Conservation (phyloP, 2,329 filamentous ascomycete genomes). For the Lachnellula cervina region DNA sequence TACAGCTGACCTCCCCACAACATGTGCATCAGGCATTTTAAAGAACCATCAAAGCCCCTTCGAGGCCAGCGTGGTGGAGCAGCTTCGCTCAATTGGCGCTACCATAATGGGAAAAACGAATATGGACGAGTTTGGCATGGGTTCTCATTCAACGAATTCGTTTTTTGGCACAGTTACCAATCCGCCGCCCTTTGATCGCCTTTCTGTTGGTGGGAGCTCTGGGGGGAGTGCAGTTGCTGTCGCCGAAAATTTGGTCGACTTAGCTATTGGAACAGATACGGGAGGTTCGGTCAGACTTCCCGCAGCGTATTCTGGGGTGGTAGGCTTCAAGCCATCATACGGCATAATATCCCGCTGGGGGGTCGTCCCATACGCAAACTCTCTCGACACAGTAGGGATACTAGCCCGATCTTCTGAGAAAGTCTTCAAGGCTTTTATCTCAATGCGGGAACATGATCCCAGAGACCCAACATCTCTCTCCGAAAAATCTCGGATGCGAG, state of each 20-base stretch:
- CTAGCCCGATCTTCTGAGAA: constrained; percentile 41
- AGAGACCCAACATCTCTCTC: constrained; percentile 51
- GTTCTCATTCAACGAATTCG: constrained; percentile 71
- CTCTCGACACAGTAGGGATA: constrained; percentile 67
- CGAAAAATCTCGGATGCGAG: constrained; percentile 36
- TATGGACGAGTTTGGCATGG: constrained; percentile 96
- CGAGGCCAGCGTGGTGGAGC: constrained; percentile 72
- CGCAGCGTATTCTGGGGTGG: constrained; percentile 63
- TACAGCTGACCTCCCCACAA: constrained; percentile 62
- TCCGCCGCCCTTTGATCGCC: not conserved
- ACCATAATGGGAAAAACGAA: constrained; percentile 74
- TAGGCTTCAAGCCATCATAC: constrained; percentile 72
- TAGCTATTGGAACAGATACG: constrained; percentile 86
- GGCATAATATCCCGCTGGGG: constrained; percentile 64
- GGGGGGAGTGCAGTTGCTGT: constrained; percentile 90
- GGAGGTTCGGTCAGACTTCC: constrained; percentile 67
- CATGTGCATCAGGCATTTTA: constrained; percentile 76
- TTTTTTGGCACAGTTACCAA: constrained; percentile 57
- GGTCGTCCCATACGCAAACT: constrained; percentile 69
- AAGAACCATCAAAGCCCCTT: constrained; percentile 68
- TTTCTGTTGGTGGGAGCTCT: constrained; percentile 81
- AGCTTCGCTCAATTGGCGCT: constrained; percentile 59
- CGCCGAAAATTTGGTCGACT: constrained; percentile 49
- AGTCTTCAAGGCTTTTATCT: constrained; percentile 31
- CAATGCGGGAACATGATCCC: constrained; percentile 10